phyloP scores from a whole-genome alignment of 1,284 basidiomycete genomes.

The Cutaneotrichosporon cyanovorans region DNA sequence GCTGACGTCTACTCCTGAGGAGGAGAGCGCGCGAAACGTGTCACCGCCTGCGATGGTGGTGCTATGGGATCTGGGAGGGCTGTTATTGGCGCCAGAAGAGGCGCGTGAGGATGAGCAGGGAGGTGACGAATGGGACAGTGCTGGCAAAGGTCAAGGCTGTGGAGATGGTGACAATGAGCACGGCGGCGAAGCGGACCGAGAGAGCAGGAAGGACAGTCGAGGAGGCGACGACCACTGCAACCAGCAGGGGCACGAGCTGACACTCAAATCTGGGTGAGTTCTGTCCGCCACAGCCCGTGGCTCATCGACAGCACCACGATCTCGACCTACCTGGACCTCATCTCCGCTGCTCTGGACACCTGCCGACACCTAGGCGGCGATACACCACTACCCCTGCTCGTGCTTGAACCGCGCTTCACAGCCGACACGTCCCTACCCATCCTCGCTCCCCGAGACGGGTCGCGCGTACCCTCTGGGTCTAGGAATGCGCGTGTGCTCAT shows the following conservation, averaged over 20 bases:
- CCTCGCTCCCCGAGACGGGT: slow-evolving; percentile 12
- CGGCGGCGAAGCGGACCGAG: slow-evolving; percentile 1
- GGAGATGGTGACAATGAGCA: not conserved
- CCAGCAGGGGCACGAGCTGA: not conserved
- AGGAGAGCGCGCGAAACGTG: slow-evolving; percentile 5
- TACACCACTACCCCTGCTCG: slow-evolving; percentile 16
- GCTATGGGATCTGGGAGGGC: slow-evolving; percentile 26
- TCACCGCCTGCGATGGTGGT: slow-evolving; percentile 25
- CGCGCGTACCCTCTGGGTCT: slow-evolving; percentile 12
- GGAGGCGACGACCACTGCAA: not conserved
- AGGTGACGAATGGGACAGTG: slow-evolving; percentile 9
- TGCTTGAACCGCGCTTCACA: slow-evolving; percentile 31
- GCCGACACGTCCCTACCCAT: slow-evolving; percentile 24
- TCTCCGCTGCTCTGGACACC: slow-evolving; percentile 22
- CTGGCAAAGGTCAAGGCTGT: not conserved
- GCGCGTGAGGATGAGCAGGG: slow-evolving; percentile 27
- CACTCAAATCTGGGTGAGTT: slow-evolving; percentile 20
- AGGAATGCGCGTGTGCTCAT: slow-evolving; percentile 22
- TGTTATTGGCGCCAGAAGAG: slow-evolving; percentile 25
- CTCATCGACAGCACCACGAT: slow-evolving; percentile 23
- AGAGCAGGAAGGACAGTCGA: not conserved
- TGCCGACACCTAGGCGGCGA: slow-evolving; percentile 19
- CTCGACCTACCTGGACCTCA: slow-evolving; percentile 30
- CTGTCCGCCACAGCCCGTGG: not conserved
- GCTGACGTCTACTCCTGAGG: not conserved